Base-by-base conservation (phyloP, 768 basidiomycete species). In the Tulasnella sp. region DNA sequence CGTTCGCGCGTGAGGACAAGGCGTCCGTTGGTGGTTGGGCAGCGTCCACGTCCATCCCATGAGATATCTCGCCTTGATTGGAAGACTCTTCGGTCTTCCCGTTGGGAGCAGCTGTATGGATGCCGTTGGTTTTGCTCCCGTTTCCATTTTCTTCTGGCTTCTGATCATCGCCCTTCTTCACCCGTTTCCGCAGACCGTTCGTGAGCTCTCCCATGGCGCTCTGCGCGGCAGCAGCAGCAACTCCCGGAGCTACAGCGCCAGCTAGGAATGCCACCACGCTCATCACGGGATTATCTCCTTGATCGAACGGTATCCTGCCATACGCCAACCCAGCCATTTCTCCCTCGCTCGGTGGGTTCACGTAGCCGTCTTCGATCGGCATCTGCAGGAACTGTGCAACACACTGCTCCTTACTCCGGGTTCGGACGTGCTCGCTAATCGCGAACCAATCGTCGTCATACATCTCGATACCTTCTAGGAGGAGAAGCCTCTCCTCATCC, bases 381-480 rank as follows among this genome's bases (percentile, higher is more conserved):
- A 98, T 73, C 69, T 91, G 86, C 47, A 99, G 76, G 80, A 99
- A 99, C 69, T 92, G 88, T 66, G 86, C 83, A 66, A 99, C 86
- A 69, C 96, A 98, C 70, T 96, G 91, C 67, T 98, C 94, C 23
- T 91, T 85, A 2, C 85, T 84, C 45, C 95, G 78, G 24, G 92
- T 88, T 11, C 86, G 88, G 49, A 99, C 93, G 69, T 98, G 94
- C 65, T 92, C 88, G 65, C 94, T 86, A 63, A 98, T 84, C 51
- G 82, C 79, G 21, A 83, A 82, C 95, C 95, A 99, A 67, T 97
- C 95, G 67, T 98, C 95, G 65, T 96, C 92, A 70, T 84, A 91
- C 90, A 99, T 96, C 72, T 99, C 96, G 44, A 99, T 81, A 15
- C 85, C 96, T 70, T 99, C 96, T n/a, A 99, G 77, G 3, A 99